Evolutionary conservation across 2,329 filamentous ascomycete species (phyloP), one percentile per base, ranked within the genome.

Genomic region (Cadophora sp.): DNA sequence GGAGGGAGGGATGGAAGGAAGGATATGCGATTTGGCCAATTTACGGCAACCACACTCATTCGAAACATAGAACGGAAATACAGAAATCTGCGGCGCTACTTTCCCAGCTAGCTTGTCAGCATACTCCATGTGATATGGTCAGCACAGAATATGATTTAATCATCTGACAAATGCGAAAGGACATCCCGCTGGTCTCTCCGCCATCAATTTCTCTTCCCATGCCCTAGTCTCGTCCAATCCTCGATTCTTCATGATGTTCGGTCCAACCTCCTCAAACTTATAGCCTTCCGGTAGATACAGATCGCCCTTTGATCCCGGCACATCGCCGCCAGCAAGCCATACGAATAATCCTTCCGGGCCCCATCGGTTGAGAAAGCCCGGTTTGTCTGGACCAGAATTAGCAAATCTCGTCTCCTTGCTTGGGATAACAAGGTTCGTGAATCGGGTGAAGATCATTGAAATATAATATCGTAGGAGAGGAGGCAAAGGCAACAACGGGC

Each of bases 311-410:
- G 81, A 79, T 3, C 83, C 83, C 1, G 85, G 84, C 1, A 86
- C 68, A 36, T 79, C 78, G 0, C 80, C 83, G 9, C 84, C 84
- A 55, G 76, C 70, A 8, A 79, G 59, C 74, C 83, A 76, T 22
- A 80, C 75, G 4, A 86, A 66, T 81, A 83, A 83, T 0, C 83
- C 88, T 67, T 77, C 76, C 0, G 83, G 88, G 1, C 86, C 87
- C 87, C 85, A 93, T 66, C 86, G 85, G 73, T 83, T 87, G 86
- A 83, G 87, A 48, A 85, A 76, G 0, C 85, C 90, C 33, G 83
- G 82, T 68, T 84, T 82, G 27, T 86, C 62, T 66, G 18, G 22
- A 48, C 22, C 22, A 5, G 5, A 20, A 4, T 60, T 14, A 66
- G n/a, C 11, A 62, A 20, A 45, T 20, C 6, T 18, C 20, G 2